Evolutionary conservation across 139 green algal genomes (phyloP).

Genomic region (Deuterostichococcus epilithicus): DNA sequence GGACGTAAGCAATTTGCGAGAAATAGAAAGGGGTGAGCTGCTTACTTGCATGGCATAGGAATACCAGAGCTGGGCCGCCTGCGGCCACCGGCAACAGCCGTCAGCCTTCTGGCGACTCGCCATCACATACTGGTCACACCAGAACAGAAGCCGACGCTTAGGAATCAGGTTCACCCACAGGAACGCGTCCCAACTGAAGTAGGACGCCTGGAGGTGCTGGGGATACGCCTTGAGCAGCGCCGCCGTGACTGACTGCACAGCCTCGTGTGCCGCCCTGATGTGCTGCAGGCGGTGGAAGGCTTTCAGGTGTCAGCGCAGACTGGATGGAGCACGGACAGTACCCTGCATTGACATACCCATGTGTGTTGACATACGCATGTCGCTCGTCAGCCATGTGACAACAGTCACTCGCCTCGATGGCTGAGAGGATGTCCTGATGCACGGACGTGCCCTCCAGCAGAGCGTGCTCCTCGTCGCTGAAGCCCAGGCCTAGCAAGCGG

Average conservation of each 20-base stretch:
- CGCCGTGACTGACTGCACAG: slow-evolving; percentile 21
- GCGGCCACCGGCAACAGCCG: no score
- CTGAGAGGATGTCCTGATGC: slow-evolving; percentile 13
- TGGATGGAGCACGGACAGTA: not conserved
- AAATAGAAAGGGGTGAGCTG: not conserved
- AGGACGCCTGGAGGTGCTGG: slow-evolving; percentile 29
- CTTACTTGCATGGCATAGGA: slow-evolving; percentile 63
- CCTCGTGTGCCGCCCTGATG: slow-evolving; percentile 30
- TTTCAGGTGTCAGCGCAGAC: not conserved
- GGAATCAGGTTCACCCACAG: slow-evolving; percentile 30
- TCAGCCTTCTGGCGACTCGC: no score
- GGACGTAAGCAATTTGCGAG: not conserved
- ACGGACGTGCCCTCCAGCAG: slow-evolving; percentile 28
- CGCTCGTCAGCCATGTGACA: not conserved
- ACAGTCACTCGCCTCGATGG: slow-evolving; percentile 15
- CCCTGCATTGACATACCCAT: not conserved
- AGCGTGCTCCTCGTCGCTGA: slow-evolving; percentile 5
- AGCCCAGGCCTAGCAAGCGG: slow-evolving; percentile 23
- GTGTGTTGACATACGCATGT: not conserved
- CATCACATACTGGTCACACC: no score
- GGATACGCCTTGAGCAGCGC: slow-evolving; percentile 46
- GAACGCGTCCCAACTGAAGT: slow-evolving; percentile 41
- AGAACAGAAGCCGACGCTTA: no score
- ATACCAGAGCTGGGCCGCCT: slow-evolving; percentile 63
- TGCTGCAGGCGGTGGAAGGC: slow-evolving; percentile 27